These are phyloP conservation scores for Annulohypoxylon maeteangense DNA, from an alignment of 495 filamentous ascomycete genomes.

Conservation along the genomic window DNA sequence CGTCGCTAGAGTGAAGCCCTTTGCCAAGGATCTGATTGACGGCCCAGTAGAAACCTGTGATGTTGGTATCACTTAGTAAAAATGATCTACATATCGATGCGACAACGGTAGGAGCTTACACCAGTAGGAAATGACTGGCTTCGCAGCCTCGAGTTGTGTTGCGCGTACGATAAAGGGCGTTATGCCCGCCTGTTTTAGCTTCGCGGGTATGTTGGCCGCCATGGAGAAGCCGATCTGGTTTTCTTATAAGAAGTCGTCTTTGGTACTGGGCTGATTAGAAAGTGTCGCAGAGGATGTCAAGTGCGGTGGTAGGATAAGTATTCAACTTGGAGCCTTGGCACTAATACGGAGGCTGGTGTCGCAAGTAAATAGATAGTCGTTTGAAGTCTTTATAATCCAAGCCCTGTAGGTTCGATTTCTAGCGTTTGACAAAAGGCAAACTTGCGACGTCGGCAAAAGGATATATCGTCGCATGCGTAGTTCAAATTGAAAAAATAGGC, in stretches of 20 bases:
- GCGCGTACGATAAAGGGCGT: slow-evolving; percentile 80
- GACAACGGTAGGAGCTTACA: slow-evolving; percentile 63
- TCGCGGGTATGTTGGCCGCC: slow-evolving; percentile 77
- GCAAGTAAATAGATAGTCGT: not conserved
- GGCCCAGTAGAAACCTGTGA: slow-evolving; percentile 87
- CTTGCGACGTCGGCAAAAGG: not conserved
- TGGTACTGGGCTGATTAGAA: not conserved
- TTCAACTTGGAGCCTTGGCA: not conserved
- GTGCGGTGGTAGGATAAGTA: not conserved
- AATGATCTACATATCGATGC: slow-evolving; percentile 11
- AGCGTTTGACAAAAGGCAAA: not conserved
- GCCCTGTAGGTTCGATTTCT: not conserved
- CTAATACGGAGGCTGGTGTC: not conserved
- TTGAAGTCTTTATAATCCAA: not conserved
- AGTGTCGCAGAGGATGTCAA: slow-evolving; percentile 2
- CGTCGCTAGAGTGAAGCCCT: slow-evolving; percentile 77
- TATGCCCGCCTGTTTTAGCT: slow-evolving; percentile 80
- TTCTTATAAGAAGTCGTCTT: not conserved
- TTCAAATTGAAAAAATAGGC: not conserved
- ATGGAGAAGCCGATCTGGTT: slow-evolving; percentile 55
- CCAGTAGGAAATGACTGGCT: slow-evolving; percentile 93
- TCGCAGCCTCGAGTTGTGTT: slow-evolving; percentile 81
- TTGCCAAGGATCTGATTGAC: slow-evolving; percentile 89
- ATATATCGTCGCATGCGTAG: not conserved
- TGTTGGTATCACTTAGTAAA: slow-evolving; percentile 2